Base-by-base conservation (phyloP, 805 yeast genomes). In the Brettanomyces bruxellensis region DNA sequence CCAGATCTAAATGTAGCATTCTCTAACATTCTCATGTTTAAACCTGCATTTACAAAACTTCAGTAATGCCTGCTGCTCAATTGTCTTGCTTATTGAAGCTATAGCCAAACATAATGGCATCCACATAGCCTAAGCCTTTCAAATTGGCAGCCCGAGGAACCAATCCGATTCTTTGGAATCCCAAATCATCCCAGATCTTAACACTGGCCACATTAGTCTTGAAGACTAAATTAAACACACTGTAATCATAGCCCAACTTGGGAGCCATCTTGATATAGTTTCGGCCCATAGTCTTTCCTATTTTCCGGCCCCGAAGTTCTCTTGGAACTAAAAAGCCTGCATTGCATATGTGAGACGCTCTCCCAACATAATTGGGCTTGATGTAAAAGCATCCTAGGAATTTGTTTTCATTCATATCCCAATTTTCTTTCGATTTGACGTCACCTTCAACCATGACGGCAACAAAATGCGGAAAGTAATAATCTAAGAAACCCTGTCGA, bases 181-280 rank as follows among this genome's bases (percentile, higher is more conserved):
- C 95, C 25, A 90, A 70, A 1, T 69, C 54, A 44, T 89, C 96
- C 97, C 98, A 90, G 45, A 86, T 83, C 55, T 67, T 73, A 55
- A 71, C 61, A 55, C 95, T 85, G 3, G 89, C 96, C 3, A 66
- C 67, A 59, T 90, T 90, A 2, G 89, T 81, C 43, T 72, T 93
- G 59, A 83, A 90, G 0, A 90, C 98, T 43, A 90, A 70, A 62
- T 90, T 90, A 71, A 86, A 90, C 12, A 90, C 91, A 5, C 91
- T 82, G 57, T 86, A 86, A 5, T 73, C 77, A 64, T 83, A 90
- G 0, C 96, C 96, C 32, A 90, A 65, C 43, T 71, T 56, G 0
- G 95, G 90, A 0, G 93, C 96, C 78, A 83, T 79, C 44, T 65
- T 59, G 40, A 88, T 59, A 59, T 86, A 90, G 39, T 73, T 66